Percentiles rank a stretch among this genome's conserved stretches.
Conservation (phyloP, 108 stramenopile genomes). For the Schizochytrium sp. region DNA sequence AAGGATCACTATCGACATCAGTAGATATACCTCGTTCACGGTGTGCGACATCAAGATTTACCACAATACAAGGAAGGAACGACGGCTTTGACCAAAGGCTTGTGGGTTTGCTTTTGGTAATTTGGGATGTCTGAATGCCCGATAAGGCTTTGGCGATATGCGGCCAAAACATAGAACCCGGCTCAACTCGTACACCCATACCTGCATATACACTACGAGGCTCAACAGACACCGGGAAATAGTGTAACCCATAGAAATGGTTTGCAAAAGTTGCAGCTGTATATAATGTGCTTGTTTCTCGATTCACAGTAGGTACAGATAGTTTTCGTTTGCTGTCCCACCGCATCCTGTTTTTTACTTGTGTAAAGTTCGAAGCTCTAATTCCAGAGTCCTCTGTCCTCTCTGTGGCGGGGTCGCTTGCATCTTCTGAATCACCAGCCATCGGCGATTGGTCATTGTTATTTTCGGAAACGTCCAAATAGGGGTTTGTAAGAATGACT, state of each 20-base stretch:
- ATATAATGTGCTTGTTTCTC: background rate
- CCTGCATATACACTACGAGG: too few species aligned
- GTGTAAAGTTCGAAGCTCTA: background rate
- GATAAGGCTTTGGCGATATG: background rate
- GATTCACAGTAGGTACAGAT: background rate
- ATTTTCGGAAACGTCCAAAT: background rate
- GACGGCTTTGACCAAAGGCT: background rate
- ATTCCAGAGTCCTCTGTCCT: background rate
- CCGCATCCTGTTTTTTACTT: background rate
- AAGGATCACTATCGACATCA: background rate
- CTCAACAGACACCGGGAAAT: background rate
- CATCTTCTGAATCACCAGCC: too few species aligned
- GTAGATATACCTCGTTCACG: background rate
- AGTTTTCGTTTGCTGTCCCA: constrained; percentile 32
- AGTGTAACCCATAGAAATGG: background rate
- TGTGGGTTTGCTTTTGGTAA: background rate
- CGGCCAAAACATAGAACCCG: constrained; percentile 24
- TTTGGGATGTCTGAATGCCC: background rate
- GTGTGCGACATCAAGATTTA: background rate
- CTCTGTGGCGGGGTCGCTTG: background rate
- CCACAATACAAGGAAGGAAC: background rate
- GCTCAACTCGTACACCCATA: background rate
- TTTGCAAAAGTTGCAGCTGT: background rate
- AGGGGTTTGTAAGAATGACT: constrained; percentile 1
- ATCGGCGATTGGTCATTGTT: too few species aligned